These are phyloP conservation scores for Camellia japonica DNA, from an alignment of 148 eudicot species.

Conservation along the genomic window DNA sequence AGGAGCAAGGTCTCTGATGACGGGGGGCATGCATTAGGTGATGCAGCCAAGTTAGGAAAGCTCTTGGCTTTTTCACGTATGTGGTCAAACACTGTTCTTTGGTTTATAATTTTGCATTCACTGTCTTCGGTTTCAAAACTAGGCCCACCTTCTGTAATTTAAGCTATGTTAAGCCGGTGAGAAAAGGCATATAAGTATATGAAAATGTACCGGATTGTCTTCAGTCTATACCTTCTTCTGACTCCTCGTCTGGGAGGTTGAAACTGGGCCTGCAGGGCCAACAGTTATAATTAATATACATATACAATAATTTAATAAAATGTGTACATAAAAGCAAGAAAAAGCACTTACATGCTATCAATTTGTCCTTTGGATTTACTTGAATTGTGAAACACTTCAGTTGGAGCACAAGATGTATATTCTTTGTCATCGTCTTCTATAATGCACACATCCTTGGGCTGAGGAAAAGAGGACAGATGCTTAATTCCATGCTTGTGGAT, in stretches of 20 bases:
- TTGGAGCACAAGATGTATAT: slow-evolving; percentile 27
- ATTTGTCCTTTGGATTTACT: slow-evolving; percentile 28
- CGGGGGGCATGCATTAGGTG: slow-evolving; percentile 41
- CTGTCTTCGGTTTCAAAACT: slow-evolving; percentile 41
- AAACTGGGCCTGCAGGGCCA: slow-evolving; percentile 70
- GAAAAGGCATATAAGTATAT: slow-evolving; percentile 8
- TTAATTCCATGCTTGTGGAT: slow-evolving; percentile 36
- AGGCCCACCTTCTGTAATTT: slow-evolving; percentile 33
- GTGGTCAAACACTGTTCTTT: slow-evolving; percentile 74
- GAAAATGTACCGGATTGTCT: slow-evolving; percentile 5
- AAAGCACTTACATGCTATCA: slow-evolving; percentile 45
- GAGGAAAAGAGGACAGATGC: slow-evolving; percentile 32
- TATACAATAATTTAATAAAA: not conserved
- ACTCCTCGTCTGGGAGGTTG: slow-evolving; percentile 75
- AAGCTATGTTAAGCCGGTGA: slow-evolving; percentile 11
- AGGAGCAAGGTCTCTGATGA: slow-evolving; percentile 43
- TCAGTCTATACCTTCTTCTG: slow-evolving; percentile 51
- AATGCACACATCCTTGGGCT: slow-evolving; percentile 34
- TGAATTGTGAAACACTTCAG: slow-evolving; percentile 28
- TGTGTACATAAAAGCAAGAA: not conserved
- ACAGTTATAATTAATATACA: not conserved
- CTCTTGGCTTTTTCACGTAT: slow-evolving; percentile 77
- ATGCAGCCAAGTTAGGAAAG: slow-evolving; percentile 51
- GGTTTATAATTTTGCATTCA: slow-evolving; percentile 72
- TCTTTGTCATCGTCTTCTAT: slow-evolving; percentile 45